Evolutionary conservation across 345 rosid species (phyloP).

Genomic region (Populus alba): DNA sequence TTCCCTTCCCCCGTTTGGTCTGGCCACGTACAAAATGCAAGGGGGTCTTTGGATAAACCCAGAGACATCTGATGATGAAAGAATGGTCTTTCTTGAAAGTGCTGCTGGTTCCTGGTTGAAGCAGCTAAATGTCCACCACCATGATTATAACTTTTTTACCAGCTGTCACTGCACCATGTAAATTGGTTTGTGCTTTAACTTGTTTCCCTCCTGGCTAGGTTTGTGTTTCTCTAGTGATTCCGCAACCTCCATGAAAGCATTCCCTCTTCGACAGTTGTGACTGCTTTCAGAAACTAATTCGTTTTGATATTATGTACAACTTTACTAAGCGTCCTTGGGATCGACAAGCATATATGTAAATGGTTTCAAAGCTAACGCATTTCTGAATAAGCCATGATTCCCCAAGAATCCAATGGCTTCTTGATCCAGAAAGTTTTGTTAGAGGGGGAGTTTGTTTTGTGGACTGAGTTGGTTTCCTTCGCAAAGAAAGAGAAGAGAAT

Average conservation of each 20-base stretch:
- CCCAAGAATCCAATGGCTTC: too few species aligned
- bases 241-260: background rate
- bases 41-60: constrained; percentile 62
- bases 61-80: constrained; percentile 39
- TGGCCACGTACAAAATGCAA: constrained; percentile 66
- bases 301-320: background rate
- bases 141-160: constrained; percentile 35
- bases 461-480: background rate
- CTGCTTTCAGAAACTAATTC: too few species aligned
- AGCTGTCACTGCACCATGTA: background rate
- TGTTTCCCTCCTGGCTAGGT: background rate
- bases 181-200: background rate
- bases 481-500: background rate
- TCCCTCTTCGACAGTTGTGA: background rate
- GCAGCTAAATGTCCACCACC: constrained; percentile 65
- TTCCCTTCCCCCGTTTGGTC: constrained; percentile 59
- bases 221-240: background rate
- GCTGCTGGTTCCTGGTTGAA: constrained; percentile 86
- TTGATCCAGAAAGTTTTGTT: too few species aligned
- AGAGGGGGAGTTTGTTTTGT: too few species aligned
- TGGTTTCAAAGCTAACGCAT: background rate
- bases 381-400: background rate
- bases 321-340: background rate
- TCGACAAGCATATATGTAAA: too few species aligned
- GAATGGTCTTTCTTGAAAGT: constrained; percentile 36